Evolutionary conservation across 208 protist genomes (phyloP), one percentile per base, ranked within the genome.

Genomic region (Phytomonas serpens): DNA sequence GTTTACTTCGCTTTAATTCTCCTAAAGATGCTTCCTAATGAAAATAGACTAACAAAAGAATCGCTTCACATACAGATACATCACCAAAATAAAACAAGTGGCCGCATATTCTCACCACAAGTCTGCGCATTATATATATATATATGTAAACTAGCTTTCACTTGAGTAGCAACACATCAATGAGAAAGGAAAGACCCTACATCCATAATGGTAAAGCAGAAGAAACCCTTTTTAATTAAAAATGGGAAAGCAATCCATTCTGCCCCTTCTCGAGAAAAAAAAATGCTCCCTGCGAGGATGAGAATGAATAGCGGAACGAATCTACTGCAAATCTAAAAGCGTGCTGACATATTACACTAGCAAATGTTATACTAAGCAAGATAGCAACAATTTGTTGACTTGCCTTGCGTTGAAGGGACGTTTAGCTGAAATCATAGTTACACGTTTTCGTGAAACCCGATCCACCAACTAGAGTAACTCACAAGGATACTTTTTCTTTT

Each of bases 41-140:
- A 2, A 19, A 47, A 47, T 47, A 47, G 40, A 23, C 14, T 19
- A 71, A n/a, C 9, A 64, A n/a, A 36, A 38, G 7, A 61, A 38
- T 29, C 23, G 9, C 5, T 1, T 34, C 4, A 16, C 64, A 30
- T 32, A 33, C 31, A 64, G 30, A 11, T 34, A 62, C 65, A 73
- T 34, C n/a, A 73, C 73, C 66, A 73, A 77, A 69, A 74, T 63
- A 34, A 70, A 77, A 75, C 33, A 64, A 16, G 51, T 36, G 61
- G 65, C 81, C 30, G 65, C 19, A 74, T 1, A 16, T 29, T 34
- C 30, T 11, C 51, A 64, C 30, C 3, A 47, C 7, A n/a, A 27
- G 68, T 16, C 31, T 31, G 32, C 38, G 23, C 65, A n/a, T 16
- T 19, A 52, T 19, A 52, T 69, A 47, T 47, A 47, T 23, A 2